phyloP scores from a whole-genome alignment of 2,329 filamentous ascomycete species.

The Botrytis sinoallii region DNA sequence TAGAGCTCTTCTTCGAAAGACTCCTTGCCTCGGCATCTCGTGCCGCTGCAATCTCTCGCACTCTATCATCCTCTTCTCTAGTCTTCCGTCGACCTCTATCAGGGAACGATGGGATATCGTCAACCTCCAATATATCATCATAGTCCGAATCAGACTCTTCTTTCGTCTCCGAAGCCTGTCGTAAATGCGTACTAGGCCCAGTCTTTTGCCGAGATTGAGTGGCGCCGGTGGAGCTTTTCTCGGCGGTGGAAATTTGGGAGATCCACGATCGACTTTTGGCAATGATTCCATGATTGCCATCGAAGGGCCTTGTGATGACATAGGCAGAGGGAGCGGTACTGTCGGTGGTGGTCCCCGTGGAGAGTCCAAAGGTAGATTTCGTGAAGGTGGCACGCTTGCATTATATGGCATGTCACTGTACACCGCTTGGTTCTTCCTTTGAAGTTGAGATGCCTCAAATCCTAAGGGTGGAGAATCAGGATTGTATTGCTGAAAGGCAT shows the following conservation, averaged over 20 bases:
- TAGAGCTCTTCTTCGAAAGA: constrained; percentile 69
- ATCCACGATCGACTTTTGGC: constrained; percentile 44
- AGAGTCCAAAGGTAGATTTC: constrained; percentile 49
- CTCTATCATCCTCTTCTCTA: constrained; percentile 79
- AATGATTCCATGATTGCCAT: constrained; percentile 44
- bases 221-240: constrained; percentile 85
- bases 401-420: constrained; percentile 49
- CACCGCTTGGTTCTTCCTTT: constrained; percentile 45
- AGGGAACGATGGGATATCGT: constrained; percentile 53
- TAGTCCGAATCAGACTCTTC: constrained; percentile 76
- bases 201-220: constrained; percentile 61
- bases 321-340: constrained; percentile 32
- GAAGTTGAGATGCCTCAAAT: constrained; percentile 43
- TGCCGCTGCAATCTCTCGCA: constrained; percentile 66
- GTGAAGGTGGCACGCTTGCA: constrained; percentile 53
- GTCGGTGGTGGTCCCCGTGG: constrained; percentile 35
- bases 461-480: constrained; percentile 33
- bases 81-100: constrained; percentile 77
- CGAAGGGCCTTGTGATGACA: constrained; percentile 28
- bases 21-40: constrained; percentile 69
- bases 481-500: constrained; percentile 56
- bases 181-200: constrained; percentile 43
- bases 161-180: constrained; percentile 47
- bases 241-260: constrained; percentile 54
- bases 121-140: constrained; percentile 70